Conservation (phyloP, 2,329 filamentous ascomycete species). For the Sclerotinia borealis region DNA sequence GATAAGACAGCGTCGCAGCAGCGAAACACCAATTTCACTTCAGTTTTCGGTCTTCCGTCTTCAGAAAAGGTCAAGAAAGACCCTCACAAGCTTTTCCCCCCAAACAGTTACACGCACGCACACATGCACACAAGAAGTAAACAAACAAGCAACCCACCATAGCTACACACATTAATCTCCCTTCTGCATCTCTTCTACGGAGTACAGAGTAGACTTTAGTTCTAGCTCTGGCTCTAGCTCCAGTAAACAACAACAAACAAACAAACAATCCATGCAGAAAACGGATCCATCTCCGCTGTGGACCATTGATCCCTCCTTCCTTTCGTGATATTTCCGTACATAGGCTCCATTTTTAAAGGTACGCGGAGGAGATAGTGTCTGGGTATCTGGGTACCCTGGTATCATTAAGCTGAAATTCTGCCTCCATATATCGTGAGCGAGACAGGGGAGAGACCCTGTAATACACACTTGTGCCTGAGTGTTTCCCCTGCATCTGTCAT, state of each 20-base stretch:
- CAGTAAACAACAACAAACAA: not conserved
- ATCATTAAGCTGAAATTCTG: no score
- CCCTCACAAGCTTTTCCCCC: not conserved
- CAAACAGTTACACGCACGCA: not conserved
- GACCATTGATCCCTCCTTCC: not conserved
- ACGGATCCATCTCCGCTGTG: not conserved
- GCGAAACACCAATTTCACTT: no score
- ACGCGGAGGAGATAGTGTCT: not conserved
- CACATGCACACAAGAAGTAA: no score
- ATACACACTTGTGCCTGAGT: no score
- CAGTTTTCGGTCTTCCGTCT: no score
- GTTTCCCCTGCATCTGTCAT: no score
- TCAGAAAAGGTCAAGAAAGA: not conserved
- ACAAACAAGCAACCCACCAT: not conserved
- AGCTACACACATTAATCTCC: not conserved
- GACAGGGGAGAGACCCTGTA: not conserved
- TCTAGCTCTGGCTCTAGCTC: no score
- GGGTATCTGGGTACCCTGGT: not conserved
- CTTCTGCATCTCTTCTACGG: not conserved
- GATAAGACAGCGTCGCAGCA: not conserved
- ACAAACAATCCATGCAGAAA: not conserved
- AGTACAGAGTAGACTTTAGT: no score
- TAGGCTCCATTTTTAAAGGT: constrained; percentile 1
- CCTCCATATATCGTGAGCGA: not conserved
- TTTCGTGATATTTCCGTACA: not conserved